Base-by-base conservation (phyloP, 768 basidiomycete species). In the Lentinus brumalis region DNA sequence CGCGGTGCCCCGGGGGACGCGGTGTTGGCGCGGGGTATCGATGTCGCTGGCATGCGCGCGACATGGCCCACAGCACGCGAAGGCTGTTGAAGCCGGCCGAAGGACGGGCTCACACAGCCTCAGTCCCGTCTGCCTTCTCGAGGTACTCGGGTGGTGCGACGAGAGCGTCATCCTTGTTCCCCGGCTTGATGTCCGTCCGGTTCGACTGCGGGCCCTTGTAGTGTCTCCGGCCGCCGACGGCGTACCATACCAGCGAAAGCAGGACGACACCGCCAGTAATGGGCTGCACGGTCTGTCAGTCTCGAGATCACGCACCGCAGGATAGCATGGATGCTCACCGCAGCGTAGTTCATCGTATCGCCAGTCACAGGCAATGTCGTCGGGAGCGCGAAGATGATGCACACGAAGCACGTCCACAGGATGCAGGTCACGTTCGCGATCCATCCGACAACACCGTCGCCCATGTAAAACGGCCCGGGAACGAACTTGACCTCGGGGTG, bases 381-480 rank as follows among this genome's bases (percentile, higher is more conserved):
- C 1, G 92, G 92, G 66, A 93, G 75, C 44, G 86, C 84, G 74
- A 91, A 89, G 66, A 92, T 85, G 45, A 91, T 79, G 59, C 77
- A 80, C 39, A 91, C 81, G 71, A 90, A 89, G 12, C 83, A 66
- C 38, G 87, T 87, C 88, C 88, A 91, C 12, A 69, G 51, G 52
- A 91, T 87, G 72, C 89, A 91, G n/a, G 76, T 77, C 31, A 79
- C 62, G 66, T 93, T 92, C 58, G 81, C 81, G 4, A 78, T 69
- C 77, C 81, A 81, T 0, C 90, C 90, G 15, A 91, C 70, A 44
- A 78, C 61, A 0, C 90, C 90, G 56, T 83, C 75, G 32, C 91
- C 88, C 85, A 94, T 86, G 76, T 88, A 93, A 76, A 94, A 93
- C 6, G 92, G 92, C 11, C 92, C 92, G 4, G 92, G 92, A 61